These are phyloP conservation scores for Craspedostauros australis DNA, from an alignment of 108 stramenopile species.

Conservation along the genomic window DNA sequence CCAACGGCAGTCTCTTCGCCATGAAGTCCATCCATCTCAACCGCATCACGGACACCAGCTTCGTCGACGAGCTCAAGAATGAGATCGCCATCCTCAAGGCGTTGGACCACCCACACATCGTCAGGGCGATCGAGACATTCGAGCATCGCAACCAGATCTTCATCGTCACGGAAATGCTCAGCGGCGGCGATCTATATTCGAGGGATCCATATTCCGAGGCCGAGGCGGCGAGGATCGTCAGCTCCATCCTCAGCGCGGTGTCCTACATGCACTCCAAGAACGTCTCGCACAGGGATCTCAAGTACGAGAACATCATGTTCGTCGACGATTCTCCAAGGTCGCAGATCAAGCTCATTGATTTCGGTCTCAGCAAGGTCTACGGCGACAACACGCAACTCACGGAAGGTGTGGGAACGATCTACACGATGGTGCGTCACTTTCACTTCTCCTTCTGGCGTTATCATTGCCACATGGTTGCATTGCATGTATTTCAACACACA, in stretches of 20 bases:
- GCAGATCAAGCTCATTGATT: slow-evolving; percentile 63
- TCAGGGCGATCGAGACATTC: slow-evolving; percentile 71
- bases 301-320: slow-evolving; percentile 88
- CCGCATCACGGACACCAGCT: slow-evolving; percentile 33
- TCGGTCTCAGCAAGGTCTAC: slow-evolving; percentile 42
- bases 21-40: slow-evolving; percentile 65
- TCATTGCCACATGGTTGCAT: background rate
- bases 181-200: slow-evolving; percentile 79
- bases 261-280: slow-evolving; percentile 43
- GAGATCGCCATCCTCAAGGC: slow-evolving; percentile 79
- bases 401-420: slow-evolving; percentile 65
- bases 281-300: slow-evolving; percentile 65
- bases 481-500: too few relatives aligned
- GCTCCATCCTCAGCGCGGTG: slow-evolving; percentile 43
- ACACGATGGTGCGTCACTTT: too few relatives aligned
- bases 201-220: slow-evolving; percentile 80
- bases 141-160: slow-evolving; percentile 61
- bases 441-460: background rate
- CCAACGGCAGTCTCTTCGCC: slow-evolving; percentile 32
- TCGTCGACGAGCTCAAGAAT: slow-evolving; percentile 47
- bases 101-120: slow-evolving; percentile 90
- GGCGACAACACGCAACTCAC: slow-evolving; percentile 31
- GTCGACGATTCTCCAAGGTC: slow-evolving; percentile 36
- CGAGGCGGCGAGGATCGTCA: slow-evolving; percentile 50
- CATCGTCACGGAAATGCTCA: slow-evolving; percentile 82